Evolutionary conservation across 768 basidiomycete genomes (phyloP), one percentile per base, ranked within the genome.

Genomic region (Lentinula guzmanii): DNA sequence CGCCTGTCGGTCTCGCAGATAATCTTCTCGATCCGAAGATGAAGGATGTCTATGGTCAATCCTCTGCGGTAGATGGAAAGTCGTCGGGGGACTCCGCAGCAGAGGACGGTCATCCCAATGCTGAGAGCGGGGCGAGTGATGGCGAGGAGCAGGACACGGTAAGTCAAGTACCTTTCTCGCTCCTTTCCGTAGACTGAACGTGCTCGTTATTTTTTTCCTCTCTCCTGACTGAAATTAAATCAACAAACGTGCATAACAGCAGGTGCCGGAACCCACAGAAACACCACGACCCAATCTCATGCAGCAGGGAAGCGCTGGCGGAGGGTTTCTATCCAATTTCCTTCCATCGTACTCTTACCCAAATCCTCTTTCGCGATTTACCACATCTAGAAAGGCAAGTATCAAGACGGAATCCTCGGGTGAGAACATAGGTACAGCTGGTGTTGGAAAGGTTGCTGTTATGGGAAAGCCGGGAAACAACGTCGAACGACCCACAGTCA

Each of bases 271-370:
- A 28, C 46, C 58, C 16, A 21, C 58, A 18, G 58, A 59, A 8
- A 50, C 48, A 33, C 39, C 55, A 43, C 55, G 60, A 61, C 10
- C 41, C 58, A 21, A 67, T 67, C 56, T 61, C 66, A n/a, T 64
- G 64, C 3, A 52, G 65, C 37, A 62, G 69, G 53, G 62, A 68
- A 45, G 54, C 68, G 52, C 64, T 67, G n/a, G 62, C 69, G 28
- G 39, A 35, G 18, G 55, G 41, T 81, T 86, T 3, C 71, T 90
- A 46, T 73, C 87, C 31, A 78, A 83, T 37, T 89, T 90, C 73
- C 69, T 87, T 63, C 82, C 84, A 52, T 74, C 77, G 43, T 88
- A 87, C 70, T 73, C 77, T 39, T 88, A 87, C 70, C 82, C 79
- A 16, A 86, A 81, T 68, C 79, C 83, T 48, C 75, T 87, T 65